Evolutionary conservation across 129 eudicot species (phyloP).

Genomic region (Chrysanthemum seticuspe): DNA sequence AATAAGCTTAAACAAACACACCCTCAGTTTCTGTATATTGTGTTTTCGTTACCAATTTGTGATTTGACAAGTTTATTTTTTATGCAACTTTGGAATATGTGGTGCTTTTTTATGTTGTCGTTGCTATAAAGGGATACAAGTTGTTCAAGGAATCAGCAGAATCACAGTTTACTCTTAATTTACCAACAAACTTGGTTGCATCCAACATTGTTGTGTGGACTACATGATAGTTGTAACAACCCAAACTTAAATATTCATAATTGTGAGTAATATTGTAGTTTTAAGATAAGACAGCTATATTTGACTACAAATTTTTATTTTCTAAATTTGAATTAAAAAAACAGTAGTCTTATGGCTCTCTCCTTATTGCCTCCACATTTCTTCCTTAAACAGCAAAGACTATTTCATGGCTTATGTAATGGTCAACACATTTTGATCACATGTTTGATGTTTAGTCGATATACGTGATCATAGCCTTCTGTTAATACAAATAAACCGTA

Average conservation of each 20-base stretch:
- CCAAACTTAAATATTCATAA: background rate
- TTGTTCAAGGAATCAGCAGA: slow-evolving; percentile 77
- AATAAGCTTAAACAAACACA: too few species aligned
- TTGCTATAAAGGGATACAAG: slow-evolving; percentile 73
- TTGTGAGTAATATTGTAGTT: too few species aligned
- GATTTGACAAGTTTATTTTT: slow-evolving; percentile 3
- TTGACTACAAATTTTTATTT: too few species aligned
- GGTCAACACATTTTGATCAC: background rate
- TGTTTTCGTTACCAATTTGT: background rate
- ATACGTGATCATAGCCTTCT: too few species aligned
- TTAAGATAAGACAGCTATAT: too few species aligned
- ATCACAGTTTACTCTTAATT: slow-evolving; percentile 86
- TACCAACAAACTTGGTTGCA: slow-evolving; percentile 71
- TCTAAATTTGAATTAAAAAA: too few species aligned
- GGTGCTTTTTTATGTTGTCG: slow-evolving; percentile 68
- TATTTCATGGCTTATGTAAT: background rate
- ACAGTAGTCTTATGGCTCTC: background rate
- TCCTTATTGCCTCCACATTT: background rate
- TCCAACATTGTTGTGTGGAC: slow-evolving; percentile 97
- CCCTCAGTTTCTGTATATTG: too few species aligned
- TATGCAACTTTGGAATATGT: slow-evolving; percentile 70
- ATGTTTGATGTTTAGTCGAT: too few species aligned
- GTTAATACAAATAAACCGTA: too few species aligned
- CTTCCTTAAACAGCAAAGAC: background rate
- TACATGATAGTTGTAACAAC: slow-evolving; percentile 29